These are phyloP conservation scores for Cutaneotrichosporon cutaneum DNA, from an alignment of 1,284 basidiomycete species.

Conservation along the genomic window DNA sequence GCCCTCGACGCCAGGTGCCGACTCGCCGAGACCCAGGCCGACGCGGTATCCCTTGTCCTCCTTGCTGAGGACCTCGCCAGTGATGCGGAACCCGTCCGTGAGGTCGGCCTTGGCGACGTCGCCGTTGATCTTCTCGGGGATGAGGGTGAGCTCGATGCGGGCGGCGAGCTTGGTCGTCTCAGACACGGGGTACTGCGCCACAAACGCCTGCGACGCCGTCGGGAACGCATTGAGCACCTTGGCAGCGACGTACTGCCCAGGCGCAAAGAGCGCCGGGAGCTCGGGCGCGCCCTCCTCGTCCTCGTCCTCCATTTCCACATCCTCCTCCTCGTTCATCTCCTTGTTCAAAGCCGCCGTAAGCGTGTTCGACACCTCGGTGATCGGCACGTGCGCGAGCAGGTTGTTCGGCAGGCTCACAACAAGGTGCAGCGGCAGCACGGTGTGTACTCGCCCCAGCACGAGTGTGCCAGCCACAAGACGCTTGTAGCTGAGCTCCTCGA, in stretches of 20 bases:
- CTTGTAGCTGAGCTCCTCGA: constrained; percentile 96
- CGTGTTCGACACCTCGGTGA: constrained; percentile 86
- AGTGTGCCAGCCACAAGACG: constrained; percentile 80
- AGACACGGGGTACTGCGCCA: constrained; percentile 51
- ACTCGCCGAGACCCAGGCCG: constrained; percentile 69
- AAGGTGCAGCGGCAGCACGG: constrained; percentile 84
- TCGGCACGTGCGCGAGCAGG: constrained; percentile 89
- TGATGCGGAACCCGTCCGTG: constrained; percentile 70
- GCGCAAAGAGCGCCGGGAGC: constrained; percentile 70
- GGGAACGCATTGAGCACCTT: constrained; percentile 60
- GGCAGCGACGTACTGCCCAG: constrained; percentile 83
- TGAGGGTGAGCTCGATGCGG: constrained; percentile 81
- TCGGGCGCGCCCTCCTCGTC: constrained; percentile 62
- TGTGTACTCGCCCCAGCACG: constrained; percentile 79
- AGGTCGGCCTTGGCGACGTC: constrained; percentile 79
- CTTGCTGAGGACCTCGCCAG: constrained; percentile 74
- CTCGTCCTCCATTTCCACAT: constrained; percentile 44
- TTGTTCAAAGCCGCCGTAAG: constrained; percentile 65
- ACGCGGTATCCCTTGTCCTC: constrained; percentile 96
- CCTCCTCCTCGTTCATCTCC: constrained; percentile 53
- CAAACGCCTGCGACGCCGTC: constrained; percentile 47
- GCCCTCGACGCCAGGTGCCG: constrained; percentile 59
- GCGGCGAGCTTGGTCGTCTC: constrained; percentile 50
- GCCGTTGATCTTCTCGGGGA: constrained; percentile 81
- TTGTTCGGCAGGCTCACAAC: constrained; percentile 93